Percentiles rank a stretch among this genome's conserved stretches.
phyloP scores from a whole-genome alignment of 2,329 filamentous ascomycete genomes.

The Metarhizium album region DNA sequence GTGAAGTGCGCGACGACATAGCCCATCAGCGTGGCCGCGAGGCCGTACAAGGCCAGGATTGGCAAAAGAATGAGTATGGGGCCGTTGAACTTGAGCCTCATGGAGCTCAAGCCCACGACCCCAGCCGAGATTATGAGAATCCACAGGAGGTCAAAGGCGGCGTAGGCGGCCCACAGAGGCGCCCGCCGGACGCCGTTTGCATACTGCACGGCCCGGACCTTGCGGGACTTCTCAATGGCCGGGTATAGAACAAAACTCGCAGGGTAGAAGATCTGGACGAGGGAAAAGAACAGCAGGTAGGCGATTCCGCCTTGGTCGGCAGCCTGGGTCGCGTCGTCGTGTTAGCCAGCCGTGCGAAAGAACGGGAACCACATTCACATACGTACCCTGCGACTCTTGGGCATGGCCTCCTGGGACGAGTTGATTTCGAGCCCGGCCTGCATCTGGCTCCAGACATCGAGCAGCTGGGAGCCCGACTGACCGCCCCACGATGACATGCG shows the following conservation, averaged over 20 bases:
- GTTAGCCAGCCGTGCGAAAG: background rate
- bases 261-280: conserved; percentile 54
- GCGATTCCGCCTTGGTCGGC: conserved; percentile 36
- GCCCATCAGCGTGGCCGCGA: conserved; percentile 58
- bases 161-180: conserved; percentile 72
- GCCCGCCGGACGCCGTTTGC: conserved; percentile 71
- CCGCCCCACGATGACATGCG: conserved; percentile 2
- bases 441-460: conserved; percentile 14
- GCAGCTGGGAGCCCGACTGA: conserved; percentile 4
- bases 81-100: conserved; percentile 54
- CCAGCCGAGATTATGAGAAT: conserved; percentile 52
- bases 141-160: conserved; percentile 64
- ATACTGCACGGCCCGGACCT: conserved; percentile 72
- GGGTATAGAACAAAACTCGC: conserved; percentile 68
- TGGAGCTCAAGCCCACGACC: conserved; percentile 53
- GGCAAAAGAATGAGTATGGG: conserved; percentile 65
- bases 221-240: conserved; percentile 62
- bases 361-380: background rate
- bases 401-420: conserved; percentile 47
- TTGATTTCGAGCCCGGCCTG: conserved; percentile 25
- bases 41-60: conserved; percentile 64
- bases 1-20: conserved; percentile 56
- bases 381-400: conserved; percentile 37
- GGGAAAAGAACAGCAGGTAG: conserved; percentile 59
- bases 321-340: background rate